A percentile compares a stretch with the other conserved stretches of the same genome.
Evolutionary conservation across 129 eudicot genomes (phyloP).

Genomic region (Centaurea solstitialis): DNA sequence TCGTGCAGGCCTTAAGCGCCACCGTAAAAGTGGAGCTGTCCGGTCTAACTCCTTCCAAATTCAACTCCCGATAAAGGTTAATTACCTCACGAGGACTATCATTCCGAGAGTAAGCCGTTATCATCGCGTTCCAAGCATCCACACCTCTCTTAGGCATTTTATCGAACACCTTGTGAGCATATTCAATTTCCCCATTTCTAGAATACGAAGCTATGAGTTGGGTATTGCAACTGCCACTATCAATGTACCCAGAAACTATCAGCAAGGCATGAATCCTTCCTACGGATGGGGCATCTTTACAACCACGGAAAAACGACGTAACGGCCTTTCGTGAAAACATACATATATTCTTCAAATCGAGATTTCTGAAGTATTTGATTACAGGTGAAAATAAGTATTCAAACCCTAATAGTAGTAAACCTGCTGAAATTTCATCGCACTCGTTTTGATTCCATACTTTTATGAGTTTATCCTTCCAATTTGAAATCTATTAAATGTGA

Average conservation of each 20-base stretch:
- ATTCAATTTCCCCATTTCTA: constrained; percentile 42
- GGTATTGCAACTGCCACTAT: constrained; percentile 36
- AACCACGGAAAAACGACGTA: constrained; percentile 31
- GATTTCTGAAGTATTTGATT: background rate
- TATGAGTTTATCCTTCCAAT: background rate
- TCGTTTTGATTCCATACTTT: background rate
- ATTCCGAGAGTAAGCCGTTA: constrained; percentile 50
- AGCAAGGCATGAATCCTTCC: constrained; percentile 61
- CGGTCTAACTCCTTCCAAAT: constrained; percentile 45
- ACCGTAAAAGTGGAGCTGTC: constrained; percentile 91
- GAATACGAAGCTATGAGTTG: constrained; percentile 64
- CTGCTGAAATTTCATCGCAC: background rate
- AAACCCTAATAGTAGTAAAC: background rate
- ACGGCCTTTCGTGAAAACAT: constrained; percentile 38
- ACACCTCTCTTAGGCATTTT: constrained; percentile 53
- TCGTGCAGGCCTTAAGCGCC: constrained; percentile 76
- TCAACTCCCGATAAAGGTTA: constrained; percentile 44
- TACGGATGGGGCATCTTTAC: constrained; percentile 45
- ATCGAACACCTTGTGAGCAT: constrained; percentile 72
- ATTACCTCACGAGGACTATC: constrained; percentile 46
- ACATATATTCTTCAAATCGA: constrained; percentile 8
- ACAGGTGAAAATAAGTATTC: background rate
- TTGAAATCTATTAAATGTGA: background rate
- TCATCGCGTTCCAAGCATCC: constrained; percentile 73
- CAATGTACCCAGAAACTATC: constrained; percentile 45